These are phyloP conservation scores for Vinca minor DNA, from an alignment of 257 asterid species.

Conservation along the genomic window DNA sequence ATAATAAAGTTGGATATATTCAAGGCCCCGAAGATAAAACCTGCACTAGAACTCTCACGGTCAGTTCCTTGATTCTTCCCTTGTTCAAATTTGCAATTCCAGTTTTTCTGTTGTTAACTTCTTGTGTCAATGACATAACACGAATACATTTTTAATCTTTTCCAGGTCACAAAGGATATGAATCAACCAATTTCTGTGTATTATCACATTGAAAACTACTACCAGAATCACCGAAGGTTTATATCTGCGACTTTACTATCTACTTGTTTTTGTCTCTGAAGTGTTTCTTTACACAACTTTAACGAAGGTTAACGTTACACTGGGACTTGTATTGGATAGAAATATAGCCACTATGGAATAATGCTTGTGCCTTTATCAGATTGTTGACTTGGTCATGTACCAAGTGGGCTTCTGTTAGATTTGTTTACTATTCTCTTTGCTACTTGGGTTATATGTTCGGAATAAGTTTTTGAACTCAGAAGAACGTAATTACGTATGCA, in stretches of 20 bases:
- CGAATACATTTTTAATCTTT: neutral
- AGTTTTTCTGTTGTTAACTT: neutral
- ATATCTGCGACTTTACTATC: neutral
- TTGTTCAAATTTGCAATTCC: neutral
- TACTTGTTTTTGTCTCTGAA: neutral
- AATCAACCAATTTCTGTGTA: too few species aligned
- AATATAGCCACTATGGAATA: too few species aligned
- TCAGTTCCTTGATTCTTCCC: conserved; percentile 16
- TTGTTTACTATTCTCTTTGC: too few species aligned
- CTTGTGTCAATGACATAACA: neutral
- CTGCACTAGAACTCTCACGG: conserved; percentile 34
- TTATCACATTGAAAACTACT: too few species aligned
- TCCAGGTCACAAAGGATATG: too few species aligned
- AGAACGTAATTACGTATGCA: too few species aligned
- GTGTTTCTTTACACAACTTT: neutral
- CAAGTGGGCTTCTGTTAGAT: neutral
- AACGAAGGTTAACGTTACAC: neutral
- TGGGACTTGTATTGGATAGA: neutral
- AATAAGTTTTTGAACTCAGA: too few species aligned
- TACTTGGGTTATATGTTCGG: too few species aligned
- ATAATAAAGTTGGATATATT: conserved; percentile 33
- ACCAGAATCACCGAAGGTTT: neutral
- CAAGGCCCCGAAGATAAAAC: conserved; percentile 25
- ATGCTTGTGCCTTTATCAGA: neutral
- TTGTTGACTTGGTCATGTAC: too few species aligned